These are phyloP conservation scores for Yamadazyma sp. DNA, from an alignment of 1,139 yeast species.

Conservation along the genomic window DNA sequence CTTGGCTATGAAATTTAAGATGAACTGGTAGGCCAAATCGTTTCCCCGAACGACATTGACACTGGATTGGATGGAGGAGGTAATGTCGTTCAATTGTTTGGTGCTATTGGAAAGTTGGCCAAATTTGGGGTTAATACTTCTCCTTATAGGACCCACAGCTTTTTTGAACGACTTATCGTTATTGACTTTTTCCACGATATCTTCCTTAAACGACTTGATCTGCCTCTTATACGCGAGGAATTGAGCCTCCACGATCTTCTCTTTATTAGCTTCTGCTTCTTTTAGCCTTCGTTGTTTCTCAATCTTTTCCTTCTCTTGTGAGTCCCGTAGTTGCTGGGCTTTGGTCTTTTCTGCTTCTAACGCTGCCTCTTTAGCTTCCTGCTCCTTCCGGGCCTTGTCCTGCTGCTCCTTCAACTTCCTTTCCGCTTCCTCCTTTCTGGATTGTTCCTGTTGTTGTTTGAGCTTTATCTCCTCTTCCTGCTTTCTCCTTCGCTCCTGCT, in stretches of 20 bases:
- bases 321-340: slow-evolving; percentile 13
- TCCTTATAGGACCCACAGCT: slow-evolving; percentile 46
- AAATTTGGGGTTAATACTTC: slow-evolving; percentile 82
- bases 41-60: slow-evolving; percentile 44
- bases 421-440: slow-evolving; percentile 11
- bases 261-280: slow-evolving; percentile 31
- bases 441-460: slow-evolving; percentile 9
- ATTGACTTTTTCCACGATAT: slow-evolving; percentile 51
- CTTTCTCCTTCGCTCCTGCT: slow-evolving; percentile 10
- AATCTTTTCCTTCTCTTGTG: slow-evolving; percentile 15
- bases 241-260: slow-evolving; percentile 39
- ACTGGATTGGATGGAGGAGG: slow-evolving; percentile 48
- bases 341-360: slow-evolving; percentile 16
- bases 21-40: slow-evolving; percentile 64
- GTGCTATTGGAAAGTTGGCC: slow-evolving; percentile 84
- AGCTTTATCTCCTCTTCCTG: slow-evolving; percentile 9
- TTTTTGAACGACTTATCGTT: slow-evolving; percentile 43
- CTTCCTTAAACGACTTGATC: slow-evolving; percentile 58
- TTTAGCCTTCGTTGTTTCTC: slow-evolving; percentile 11
- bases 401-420: slow-evolving; percentile 13
- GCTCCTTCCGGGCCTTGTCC: slow-evolving; percentile 14
- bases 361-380: slow-evolving; percentile 11
- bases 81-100: slow-evolving; percentile 55
- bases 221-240: slow-evolving; percentile 54
- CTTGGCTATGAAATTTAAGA: slow-evolving; percentile 78